These are phyloP conservation scores for Fusarium compactum DNA, from an alignment of 2,329 filamentous ascomycete species.

Conservation along the genomic window DNA sequence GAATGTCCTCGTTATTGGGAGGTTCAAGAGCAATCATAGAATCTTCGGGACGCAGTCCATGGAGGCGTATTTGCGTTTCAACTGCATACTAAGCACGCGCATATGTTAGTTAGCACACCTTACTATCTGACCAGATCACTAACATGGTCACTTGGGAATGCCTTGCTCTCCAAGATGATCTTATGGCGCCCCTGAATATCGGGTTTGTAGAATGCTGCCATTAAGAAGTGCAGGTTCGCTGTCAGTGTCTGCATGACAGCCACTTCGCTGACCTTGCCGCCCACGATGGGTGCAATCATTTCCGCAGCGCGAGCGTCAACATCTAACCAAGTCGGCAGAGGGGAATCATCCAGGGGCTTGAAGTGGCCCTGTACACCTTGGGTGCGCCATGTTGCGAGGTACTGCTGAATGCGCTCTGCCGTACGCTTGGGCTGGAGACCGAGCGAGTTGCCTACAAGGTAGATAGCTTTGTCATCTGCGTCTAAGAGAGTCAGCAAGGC, in stretches of 20 bases:
- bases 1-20: slow-evolving; percentile 59
- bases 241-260: slow-evolving; percentile 88
- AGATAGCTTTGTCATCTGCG: slow-evolving; percentile 61
- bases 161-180: slow-evolving; percentile 84
- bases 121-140: not conserved
- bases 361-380: slow-evolving; percentile 88
- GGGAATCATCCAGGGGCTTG: slow-evolving; percentile 72
- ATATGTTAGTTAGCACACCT: slow-evolving; percentile 11
- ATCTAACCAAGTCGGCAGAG: slow-evolving; percentile 77
- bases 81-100: slow-evolving; percentile 72
- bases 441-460: slow-evolving; percentile 87
- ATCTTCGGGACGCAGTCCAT: slow-evolving; percentile 71
- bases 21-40: slow-evolving; percentile 79
- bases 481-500: slow-evolving; percentile 6
- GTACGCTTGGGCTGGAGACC: slow-evolving; percentile 76
- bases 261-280: slow-evolving; percentile 76
- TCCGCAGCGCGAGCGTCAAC: slow-evolving; percentile 76
- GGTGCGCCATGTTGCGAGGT: slow-evolving; percentile 81
- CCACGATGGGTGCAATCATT: slow-evolving; percentile 77
- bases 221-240: slow-evolving; percentile 79
- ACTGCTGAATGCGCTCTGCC: slow-evolving; percentile 72
- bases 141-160: slow-evolving; percentile 86
- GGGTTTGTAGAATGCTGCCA: slow-evolving; percentile 85
- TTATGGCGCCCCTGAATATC: slow-evolving; percentile 69
- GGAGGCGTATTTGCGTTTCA: slow-evolving; percentile 79